Evolutionary conservation across 2,329 filamentous ascomycete species (phyloP).

Genomic region (Lizonia empirigonia): DNA sequence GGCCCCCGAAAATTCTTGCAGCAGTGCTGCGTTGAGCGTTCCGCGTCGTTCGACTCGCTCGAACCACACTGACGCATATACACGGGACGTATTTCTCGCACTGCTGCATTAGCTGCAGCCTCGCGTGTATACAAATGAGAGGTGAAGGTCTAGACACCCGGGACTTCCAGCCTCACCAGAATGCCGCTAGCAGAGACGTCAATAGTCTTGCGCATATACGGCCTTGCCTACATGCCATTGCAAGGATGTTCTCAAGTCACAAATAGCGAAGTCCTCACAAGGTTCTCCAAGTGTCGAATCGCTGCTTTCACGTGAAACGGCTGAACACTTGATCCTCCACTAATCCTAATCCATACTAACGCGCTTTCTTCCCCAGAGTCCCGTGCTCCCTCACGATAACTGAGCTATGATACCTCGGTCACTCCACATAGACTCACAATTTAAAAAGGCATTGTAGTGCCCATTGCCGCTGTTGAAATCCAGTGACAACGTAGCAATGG

Average conservation of each 20-base stretch:
- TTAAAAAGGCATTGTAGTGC: slow-evolving; percentile 9
- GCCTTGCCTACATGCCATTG: neutral
- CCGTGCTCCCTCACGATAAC: slow-evolving; percentile 22
- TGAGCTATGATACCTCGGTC: slow-evolving; percentile 32
- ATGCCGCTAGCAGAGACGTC: neutral
- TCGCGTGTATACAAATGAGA: neutral
- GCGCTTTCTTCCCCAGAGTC: slow-evolving; percentile 27
- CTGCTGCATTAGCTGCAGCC: slow-evolving; percentile 11
- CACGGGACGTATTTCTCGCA: slow-evolving; percentile 4
- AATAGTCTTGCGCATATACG: neutral
- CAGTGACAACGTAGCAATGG: slow-evolving; percentile 21
- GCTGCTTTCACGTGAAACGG: slow-evolving; percentile 29
- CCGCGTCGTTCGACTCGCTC: slow-evolving; percentile 14
- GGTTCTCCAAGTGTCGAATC: neutral
- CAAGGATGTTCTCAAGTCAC: neutral
- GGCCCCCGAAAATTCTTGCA: slow-evolving; percentile 17
- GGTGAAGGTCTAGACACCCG: neutral
- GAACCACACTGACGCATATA: slow-evolving; percentile 10
- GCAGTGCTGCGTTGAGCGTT: slow-evolving; percentile 4
- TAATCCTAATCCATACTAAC: slow-evolving; percentile 20
- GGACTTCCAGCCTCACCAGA: neutral
- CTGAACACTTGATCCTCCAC: slow-evolving; percentile 24
- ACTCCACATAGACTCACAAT: slow-evolving; percentile 20
- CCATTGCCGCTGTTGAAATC: neutral
- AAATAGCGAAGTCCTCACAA: neutral